Evolutionary conservation across 1,139 yeast genomes (phyloP).

Genomic region (Geotrichum australiense): DNA sequence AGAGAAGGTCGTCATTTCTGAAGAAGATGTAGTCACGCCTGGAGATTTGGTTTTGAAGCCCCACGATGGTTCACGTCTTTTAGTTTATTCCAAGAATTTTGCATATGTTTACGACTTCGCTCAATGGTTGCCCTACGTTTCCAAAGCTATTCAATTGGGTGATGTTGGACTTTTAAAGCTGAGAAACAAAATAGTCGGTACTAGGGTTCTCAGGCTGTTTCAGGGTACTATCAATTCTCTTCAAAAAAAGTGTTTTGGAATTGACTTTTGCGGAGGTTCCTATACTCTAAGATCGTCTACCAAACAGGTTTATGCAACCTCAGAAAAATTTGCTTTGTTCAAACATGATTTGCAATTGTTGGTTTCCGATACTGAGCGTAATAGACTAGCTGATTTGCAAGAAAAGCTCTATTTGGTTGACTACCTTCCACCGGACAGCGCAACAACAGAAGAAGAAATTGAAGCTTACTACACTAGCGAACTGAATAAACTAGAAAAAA

Average conservation of each 20-base stretch:
- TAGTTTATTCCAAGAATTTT: not conserved
- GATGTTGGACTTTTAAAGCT: not conserved
- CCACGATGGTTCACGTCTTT: not conserved
- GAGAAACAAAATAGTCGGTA: not conserved
- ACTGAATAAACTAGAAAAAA: no score
- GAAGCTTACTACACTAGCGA: no score
- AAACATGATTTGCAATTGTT: no score
- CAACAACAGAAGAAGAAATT: no score
- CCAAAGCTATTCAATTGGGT: not conserved
- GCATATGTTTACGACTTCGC: not conserved
- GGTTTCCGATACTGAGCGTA: no score
- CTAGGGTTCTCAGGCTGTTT: not conserved
- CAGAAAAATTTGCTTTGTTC: not conserved
- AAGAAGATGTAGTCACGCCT: not conserved
- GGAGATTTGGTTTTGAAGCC: not conserved
- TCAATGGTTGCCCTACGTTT: not conserved
- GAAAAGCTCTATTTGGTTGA: no score
- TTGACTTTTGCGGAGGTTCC: not conserved
- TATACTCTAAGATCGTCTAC: not conserved
- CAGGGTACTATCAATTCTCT: not conserved
- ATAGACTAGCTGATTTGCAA: no score
- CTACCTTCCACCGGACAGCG: no score
- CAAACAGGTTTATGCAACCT: not conserved
- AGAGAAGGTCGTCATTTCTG: not conserved
- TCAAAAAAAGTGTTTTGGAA: no score